Conservation (phyloP, 2,329 filamentous ascomycete genomes). For the Aureobasidium zeae region DNA sequence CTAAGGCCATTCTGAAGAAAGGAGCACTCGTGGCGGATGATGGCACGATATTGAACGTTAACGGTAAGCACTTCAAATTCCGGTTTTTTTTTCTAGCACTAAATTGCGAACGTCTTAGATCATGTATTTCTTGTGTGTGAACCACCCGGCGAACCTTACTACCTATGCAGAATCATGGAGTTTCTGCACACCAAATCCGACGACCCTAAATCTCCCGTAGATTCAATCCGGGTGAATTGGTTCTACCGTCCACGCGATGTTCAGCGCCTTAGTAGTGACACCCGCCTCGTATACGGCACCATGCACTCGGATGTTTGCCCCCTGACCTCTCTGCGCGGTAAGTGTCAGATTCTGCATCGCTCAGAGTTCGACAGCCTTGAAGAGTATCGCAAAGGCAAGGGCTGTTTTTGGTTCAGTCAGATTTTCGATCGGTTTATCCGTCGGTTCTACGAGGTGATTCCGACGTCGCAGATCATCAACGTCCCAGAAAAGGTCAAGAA, state of each 20-base stretch:
- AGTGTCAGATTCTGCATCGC: constrained; percentile 82
- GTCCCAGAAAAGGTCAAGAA: constrained; percentile 92
- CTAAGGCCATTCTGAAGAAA: constrained; percentile 58
- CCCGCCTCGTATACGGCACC: constrained; percentile 82
- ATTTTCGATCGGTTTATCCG: constrained; percentile 98
- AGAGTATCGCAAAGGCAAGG: constrained; percentile 70
- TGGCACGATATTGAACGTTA: constrained; percentile 70
- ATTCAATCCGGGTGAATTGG: constrained; percentile 91
- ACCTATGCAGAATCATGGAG: constrained; percentile 96
- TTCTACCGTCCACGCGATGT: constrained; percentile 96
- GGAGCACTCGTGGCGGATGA: constrained; percentile 82
- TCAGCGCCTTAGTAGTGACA: constrained; percentile 82
- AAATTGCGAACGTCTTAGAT: constrained; percentile 43
- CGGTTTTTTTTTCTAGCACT: constrained; percentile 20
- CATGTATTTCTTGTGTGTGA: constrained; percentile 96
- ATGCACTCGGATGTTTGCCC: constrained; percentile 98
- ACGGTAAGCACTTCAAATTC: constrained; percentile 61
- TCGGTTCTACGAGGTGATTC: constrained; percentile 94
- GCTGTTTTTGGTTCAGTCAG: constrained; percentile 95
- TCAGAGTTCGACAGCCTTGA: constrained; percentile 77
- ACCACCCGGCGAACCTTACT: constrained; percentile 95
- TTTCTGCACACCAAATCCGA: constrained; percentile 73
- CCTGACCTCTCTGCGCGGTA: constrained; percentile 82
- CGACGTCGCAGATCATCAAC: constrained; percentile 86
- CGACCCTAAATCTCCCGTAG: constrained; percentile 62